Percentiles rank a stretch among this genome's conserved stretches.
These are phyloP conservation scores for Macrolepiota dolichaula DNA, from an alignment of 768 basidiomycete genomes.

Conservation along the genomic window DNA sequence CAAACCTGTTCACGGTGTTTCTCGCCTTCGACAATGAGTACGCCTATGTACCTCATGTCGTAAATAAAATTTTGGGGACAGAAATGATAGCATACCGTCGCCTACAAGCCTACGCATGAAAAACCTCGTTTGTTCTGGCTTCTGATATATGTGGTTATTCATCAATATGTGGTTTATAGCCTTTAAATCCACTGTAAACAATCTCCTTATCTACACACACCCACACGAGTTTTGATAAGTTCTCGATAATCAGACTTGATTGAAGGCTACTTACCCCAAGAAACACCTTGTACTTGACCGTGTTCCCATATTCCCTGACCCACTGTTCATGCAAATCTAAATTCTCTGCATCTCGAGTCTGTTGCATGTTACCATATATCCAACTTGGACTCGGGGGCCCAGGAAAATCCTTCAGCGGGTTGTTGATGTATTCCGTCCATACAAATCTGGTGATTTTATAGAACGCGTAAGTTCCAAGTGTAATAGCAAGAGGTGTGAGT, in stretches of 20 bases:
- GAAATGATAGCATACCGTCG: constrained; percentile 22
- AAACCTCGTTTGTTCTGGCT: constrained; percentile 39
- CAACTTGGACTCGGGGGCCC: constrained; percentile 44
- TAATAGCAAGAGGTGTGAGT: constrained; percentile 19
- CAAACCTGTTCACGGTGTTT: constrained; percentile 44
- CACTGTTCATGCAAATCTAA: constrained; percentile 35
- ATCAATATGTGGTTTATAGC: constrained; percentile 64
- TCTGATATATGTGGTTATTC: constrained; percentile 54
- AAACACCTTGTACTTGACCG: constrained; percentile 39
- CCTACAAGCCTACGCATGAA: constrained; percentile 41
- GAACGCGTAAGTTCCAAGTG: constrained; percentile 23
- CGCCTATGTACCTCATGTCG: constrained; percentile 26
- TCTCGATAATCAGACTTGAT: too few species aligned
- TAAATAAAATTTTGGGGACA: background rate
- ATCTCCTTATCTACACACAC: constrained; percentile 26
- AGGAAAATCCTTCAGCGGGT: constrained; percentile 42
- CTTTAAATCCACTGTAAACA: constrained; percentile 59
- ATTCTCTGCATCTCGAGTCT: constrained; percentile 38
- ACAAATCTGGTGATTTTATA: constrained; percentile 27
- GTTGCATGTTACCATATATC: constrained; percentile 46
- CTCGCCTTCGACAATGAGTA: constrained; percentile 49
- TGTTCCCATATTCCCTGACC: constrained; percentile 44
- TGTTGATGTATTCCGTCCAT: constrained; percentile 31
- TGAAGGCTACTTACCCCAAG: constrained; percentile 35
- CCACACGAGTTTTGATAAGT: background rate